Conservation (phyloP, 257 asterid species). For the Solanum boliviense region DNA sequence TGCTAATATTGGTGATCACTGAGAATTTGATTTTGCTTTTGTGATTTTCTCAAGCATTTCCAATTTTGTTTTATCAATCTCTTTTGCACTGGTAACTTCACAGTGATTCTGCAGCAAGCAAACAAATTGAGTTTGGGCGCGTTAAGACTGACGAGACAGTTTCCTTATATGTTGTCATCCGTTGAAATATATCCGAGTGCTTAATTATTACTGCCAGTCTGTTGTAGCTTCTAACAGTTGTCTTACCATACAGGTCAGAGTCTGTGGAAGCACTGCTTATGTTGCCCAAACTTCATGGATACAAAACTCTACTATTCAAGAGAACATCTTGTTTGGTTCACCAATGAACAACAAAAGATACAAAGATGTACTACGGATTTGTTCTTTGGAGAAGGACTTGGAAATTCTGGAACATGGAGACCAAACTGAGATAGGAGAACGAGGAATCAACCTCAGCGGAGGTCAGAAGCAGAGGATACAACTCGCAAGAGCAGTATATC, state of each 20-base stretch:
- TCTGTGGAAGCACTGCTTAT: constrained; percentile 64
- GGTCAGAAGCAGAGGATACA: constrained; percentile 82
- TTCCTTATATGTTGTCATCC: background rate
- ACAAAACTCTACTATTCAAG: constrained; percentile 58
- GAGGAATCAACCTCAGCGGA: constrained; percentile 73
- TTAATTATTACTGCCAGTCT: background rate
- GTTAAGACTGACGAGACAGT: background rate
- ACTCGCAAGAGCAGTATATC: constrained; percentile 77
- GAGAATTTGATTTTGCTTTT: background rate
- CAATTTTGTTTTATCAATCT: background rate
- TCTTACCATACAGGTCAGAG: constrained; percentile 35
- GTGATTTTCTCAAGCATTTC: background rate
- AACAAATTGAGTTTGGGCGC: background rate
- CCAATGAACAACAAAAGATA: constrained; percentile 42
- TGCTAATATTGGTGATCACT: background rate
- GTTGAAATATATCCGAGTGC: background rate
- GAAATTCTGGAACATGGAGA: constrained; percentile 58
- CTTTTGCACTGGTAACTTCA: background rate
- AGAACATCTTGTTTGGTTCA: constrained; percentile 62
- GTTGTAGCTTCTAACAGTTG: background rate
- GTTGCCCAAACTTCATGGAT: constrained; percentile 76
- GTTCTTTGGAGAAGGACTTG: constrained; percentile 59
- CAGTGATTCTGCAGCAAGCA: background rate
- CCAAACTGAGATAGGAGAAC: constrained; percentile 68
- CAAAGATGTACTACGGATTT: constrained; percentile 33